A percentile compares a stretch with the other conserved stretches of the same genome.
Evolutionary conservation across 2,329 filamentous ascomycete species (phyloP).

Genomic region (Fusarium abutilonis): DNA sequence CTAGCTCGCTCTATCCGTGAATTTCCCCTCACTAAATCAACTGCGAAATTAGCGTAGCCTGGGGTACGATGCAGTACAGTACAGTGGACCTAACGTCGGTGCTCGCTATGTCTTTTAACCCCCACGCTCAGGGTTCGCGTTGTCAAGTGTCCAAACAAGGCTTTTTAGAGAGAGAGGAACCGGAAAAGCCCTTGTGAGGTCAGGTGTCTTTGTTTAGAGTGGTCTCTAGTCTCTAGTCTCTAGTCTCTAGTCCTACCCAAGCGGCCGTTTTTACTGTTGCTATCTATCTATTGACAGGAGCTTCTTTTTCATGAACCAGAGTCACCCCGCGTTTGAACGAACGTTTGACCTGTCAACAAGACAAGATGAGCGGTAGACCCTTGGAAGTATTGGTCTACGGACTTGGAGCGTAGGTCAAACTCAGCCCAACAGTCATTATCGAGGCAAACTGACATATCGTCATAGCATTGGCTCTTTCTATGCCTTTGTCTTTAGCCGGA

Average conservation of each 20-base stretch:
- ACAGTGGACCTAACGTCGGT: neutral
- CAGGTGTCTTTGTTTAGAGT: neutral
- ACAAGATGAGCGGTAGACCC: conserved; percentile 35
- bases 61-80: too few relatives aligned
- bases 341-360: conserved; percentile 45
- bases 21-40: neutral
- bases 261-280: neutral
- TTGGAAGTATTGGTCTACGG: conserved; percentile 60
- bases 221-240: too few relatives aligned
- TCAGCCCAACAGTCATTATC: neutral
- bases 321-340: neutral
- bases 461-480: conserved; percentile 67
- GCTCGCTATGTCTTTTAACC: neutral
- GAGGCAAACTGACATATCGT: neutral
- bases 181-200: neutral
- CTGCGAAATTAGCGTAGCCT: neutral
- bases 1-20: neutral
- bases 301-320: neutral
- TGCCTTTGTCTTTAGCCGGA: conserved; percentile 61
- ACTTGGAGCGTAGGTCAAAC: conserved; percentile 60
- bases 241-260: neutral
- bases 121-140: conserved; percentile 1
- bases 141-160: neutral
- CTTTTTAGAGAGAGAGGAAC: conserved; percentile 7
- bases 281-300: neutral